Conservation (phyloP, 352 stramenopile genomes). For the Phytopythium helicoides region DNA sequence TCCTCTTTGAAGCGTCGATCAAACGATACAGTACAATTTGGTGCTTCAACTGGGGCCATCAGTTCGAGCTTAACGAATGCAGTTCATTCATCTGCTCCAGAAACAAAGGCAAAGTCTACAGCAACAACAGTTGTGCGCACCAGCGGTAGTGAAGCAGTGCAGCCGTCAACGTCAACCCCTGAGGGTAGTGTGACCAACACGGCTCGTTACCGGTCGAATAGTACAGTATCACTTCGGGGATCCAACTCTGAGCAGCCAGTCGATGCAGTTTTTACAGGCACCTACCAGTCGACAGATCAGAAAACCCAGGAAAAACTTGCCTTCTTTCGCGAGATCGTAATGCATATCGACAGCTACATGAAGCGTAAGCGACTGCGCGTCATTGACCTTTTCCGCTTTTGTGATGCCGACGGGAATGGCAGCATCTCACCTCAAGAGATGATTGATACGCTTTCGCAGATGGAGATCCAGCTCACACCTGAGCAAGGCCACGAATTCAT, state of each 20-base stretch:
- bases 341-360: conserved; percentile 83
- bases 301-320: conserved; percentile 66
- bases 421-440: conserved; percentile 79
- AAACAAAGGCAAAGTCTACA: conserved; percentile 4
- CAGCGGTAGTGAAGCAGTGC: neutral
- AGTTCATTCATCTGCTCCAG: conserved; percentile 1
- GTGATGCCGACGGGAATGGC: conserved; percentile 72
- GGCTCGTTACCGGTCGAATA: neutral
- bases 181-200: neutral
- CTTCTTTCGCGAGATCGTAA: conserved; percentile 72
- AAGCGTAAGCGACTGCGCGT: conserved; percentile 81
- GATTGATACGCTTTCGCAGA: conserved; percentile 80
- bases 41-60: too few relatives aligned
- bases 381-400: conserved; percentile 87
- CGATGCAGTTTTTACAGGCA: conserved; percentile 41
- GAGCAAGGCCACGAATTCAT: conserved; percentile 72
- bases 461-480: conserved; percentile 76
- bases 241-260: conserved; percentile 11
- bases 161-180: neutral
- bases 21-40: neutral
- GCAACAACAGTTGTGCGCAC: neutral
- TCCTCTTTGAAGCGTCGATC: conserved; percentile 29
- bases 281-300: conserved; percentile 66
- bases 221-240: neutral
- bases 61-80: too few relatives aligned